A percentile compares a stretch with the other conserved stretches of the same genome.
Conservation (phyloP, 768 basidiomycete genomes). For the Russula dissimulans region DNA sequence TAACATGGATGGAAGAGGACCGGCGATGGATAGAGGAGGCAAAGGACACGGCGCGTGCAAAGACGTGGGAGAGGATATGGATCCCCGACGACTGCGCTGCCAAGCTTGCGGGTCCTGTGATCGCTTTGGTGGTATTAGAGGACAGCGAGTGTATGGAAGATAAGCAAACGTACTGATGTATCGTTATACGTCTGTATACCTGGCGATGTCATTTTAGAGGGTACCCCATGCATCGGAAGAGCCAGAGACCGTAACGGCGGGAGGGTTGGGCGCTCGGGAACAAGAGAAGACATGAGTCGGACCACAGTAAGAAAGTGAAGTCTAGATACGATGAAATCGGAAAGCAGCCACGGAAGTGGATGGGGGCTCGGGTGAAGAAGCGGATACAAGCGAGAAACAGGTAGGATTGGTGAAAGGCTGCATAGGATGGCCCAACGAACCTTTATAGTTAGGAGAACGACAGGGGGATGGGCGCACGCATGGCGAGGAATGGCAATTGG, state of each 20-base stretch:
- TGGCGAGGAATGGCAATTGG: background rate
- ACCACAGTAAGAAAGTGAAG: background rate
- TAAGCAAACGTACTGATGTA: background rate
- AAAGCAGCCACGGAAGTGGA: background rate
- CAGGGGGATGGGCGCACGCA: background rate
- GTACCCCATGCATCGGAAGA: constrained; percentile 14
- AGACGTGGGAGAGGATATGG: constrained; percentile 19
- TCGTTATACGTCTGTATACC: constrained; percentile 5
- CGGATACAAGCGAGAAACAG: background rate
- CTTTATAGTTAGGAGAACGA: constrained; percentile 10
- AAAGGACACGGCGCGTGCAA: constrained; percentile 6
- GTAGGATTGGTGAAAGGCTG: background rate
- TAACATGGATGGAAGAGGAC: constrained; percentile 7
- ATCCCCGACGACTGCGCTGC: constrained; percentile 10
- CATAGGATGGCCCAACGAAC: background rate
- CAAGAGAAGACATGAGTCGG: constrained; percentile 7
- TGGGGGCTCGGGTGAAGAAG: too few relatives aligned
- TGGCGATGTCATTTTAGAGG: constrained; percentile 6
- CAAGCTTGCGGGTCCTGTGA: constrained; percentile 7
- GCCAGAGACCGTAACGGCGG: constrained; percentile 16
- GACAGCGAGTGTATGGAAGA: background rate
- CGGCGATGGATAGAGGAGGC: constrained; percentile 14
- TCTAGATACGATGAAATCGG: background rate
- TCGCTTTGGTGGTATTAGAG: background rate
- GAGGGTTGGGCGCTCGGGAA: constrained; percentile 17